These are phyloP conservation scores for Debaryomyces subglobosus DNA, from an alignment of 1,139 yeast genomes.

Conservation along the genomic window DNA sequence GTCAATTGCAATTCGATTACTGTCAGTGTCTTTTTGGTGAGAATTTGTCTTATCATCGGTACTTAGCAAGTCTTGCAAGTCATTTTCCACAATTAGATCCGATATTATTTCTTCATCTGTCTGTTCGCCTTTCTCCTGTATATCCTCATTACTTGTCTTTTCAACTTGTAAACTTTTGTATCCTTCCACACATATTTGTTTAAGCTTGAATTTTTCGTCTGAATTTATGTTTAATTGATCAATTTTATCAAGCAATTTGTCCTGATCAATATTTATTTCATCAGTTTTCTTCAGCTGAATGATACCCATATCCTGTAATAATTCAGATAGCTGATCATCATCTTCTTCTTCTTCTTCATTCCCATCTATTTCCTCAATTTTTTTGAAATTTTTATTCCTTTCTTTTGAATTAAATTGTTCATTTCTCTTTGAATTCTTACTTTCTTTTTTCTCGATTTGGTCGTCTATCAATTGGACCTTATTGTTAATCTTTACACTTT, in stretches of 20 bases:
- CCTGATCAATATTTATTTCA: conserved; percentile 20
- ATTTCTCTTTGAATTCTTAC: neutral
- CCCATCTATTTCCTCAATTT: conserved; percentile 15
- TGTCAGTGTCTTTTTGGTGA: neutral
- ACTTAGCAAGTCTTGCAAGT: conserved; percentile 12
- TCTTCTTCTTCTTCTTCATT: conserved; percentile 10
- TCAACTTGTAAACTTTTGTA: conserved; percentile 10
- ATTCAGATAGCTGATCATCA: conserved; percentile 41
- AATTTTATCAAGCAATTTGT: conserved; percentile 29
- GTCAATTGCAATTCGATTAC: conserved; percentile 20
- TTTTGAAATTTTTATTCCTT: conserved; percentile 10
- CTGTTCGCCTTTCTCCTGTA: neutral
- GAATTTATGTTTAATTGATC: conserved; percentile 46
- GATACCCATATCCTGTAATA: conserved; percentile 54
- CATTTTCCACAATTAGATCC: conserved; percentile 19
- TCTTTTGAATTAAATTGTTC: conserved; percentile 1
- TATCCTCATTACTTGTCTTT: neutral
- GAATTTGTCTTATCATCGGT: neutral
- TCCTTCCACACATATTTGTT: conserved; percentile 26
- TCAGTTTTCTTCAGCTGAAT: conserved; percentile 6
- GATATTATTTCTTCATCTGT: conserved; percentile 13
- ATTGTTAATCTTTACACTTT: conserved; percentile 39
- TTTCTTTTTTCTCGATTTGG: neutral
- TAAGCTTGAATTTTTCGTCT: conserved; percentile 54
- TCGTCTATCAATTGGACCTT: conserved; percentile 2